phyloP scores from a whole-genome alignment of 2,329 filamentous ascomycete genomes.

The Myriosclerotinia duriaeana region DNA sequence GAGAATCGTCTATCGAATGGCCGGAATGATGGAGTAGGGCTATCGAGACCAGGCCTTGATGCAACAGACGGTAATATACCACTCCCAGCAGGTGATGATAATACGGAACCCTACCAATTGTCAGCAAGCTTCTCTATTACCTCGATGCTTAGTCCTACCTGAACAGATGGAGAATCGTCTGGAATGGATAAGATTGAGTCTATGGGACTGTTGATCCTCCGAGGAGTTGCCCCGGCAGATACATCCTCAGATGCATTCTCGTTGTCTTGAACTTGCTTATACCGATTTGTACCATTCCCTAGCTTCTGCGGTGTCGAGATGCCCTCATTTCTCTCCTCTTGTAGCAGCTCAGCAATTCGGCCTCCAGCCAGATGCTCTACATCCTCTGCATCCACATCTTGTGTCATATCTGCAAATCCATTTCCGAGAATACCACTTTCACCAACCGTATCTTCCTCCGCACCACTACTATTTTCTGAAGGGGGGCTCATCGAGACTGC shows the following conservation, averaged over 20 bases:
- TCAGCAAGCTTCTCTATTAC: constrained; percentile 20
- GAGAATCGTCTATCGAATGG: constrained; percentile 96
- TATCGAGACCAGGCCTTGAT: constrained; percentile 63
- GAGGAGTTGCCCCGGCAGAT: constrained; percentile 54
- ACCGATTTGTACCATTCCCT: constrained; percentile 42
- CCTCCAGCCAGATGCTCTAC: constrained; percentile 42
- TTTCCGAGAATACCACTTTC: constrained; percentile 49
- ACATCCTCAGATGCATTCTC: constrained; percentile 54
- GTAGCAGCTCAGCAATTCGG: constrained; percentile 35
- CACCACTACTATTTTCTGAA: constrained; percentile 61
- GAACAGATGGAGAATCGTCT: constrained; percentile 81
- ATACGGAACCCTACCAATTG: constrained; percentile 54
- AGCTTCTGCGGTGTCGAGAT: constrained; percentile 34
- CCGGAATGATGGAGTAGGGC: constrained; percentile 78
- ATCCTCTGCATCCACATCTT: constrained; percentile 16
- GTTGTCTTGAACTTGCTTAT: constrained; percentile 39
- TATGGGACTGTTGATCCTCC: constrained; percentile 63
- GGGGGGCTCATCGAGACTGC: constrained; percentile 66
- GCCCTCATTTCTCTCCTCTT: constrained; percentile 36
- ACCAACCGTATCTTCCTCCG: constrained; percentile 53
- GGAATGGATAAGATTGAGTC: constrained; percentile 71
- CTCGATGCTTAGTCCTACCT: constrained; percentile 52
- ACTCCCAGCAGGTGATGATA: constrained; percentile 71
- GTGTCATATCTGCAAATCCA: constrained; percentile 21
- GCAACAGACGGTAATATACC: constrained; percentile 69